These are phyloP conservation scores for Penicillium paradoxum DNA, from an alignment of 495 filamentous ascomycete genomes.

Conservation along the genomic window DNA sequence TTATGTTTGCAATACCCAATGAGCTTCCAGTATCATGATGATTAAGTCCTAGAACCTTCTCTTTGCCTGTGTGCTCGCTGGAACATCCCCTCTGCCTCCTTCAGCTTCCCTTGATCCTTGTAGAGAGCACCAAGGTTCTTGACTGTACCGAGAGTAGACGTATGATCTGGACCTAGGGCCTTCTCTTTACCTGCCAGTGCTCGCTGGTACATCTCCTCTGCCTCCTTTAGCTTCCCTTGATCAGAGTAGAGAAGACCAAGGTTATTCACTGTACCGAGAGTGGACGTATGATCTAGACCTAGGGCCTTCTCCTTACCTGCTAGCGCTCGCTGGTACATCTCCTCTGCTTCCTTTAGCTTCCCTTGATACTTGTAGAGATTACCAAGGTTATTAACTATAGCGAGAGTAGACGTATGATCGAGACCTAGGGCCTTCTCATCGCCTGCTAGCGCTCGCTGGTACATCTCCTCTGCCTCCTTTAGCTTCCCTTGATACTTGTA, in stretches of 20 bases:
- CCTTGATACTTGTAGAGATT: conserved; percentile 29
- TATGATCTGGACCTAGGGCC: too few relatives aligned
- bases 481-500: neutral
- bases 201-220: conserved; percentile 3
- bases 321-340: conserved; percentile 28
- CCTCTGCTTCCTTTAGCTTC: conserved; percentile 35
- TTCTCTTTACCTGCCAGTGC: too few relatives aligned
- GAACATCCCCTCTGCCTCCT: too few relatives aligned
- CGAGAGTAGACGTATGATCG: conserved; percentile 15
- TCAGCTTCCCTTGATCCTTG: too few relatives aligned
- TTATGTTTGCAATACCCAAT: too few relatives aligned
- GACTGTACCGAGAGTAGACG: too few relatives aligned
- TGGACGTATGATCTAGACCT: conserved; percentile 32
- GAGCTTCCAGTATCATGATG: too few relatives aligned
- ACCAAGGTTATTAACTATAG: conserved; percentile 31
- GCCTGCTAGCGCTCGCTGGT: conserved; percentile 3
- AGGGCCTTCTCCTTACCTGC: conserved; percentile 31
- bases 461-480: neutral
- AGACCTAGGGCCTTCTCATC: conserved; percentile 27
- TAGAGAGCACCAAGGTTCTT: too few relatives aligned
- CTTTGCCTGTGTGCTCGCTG: conserved; percentile 7
- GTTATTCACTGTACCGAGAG: conserved; percentile 32
- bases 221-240: conserved; percentile 32
- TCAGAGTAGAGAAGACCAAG: conserved; percentile 22
- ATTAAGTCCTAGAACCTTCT: conserved; percentile 29